phyloP scores from a whole-genome alignment of 1,284 basidiomycete genomes.

The Stygiomarasmius scandens region DNA sequence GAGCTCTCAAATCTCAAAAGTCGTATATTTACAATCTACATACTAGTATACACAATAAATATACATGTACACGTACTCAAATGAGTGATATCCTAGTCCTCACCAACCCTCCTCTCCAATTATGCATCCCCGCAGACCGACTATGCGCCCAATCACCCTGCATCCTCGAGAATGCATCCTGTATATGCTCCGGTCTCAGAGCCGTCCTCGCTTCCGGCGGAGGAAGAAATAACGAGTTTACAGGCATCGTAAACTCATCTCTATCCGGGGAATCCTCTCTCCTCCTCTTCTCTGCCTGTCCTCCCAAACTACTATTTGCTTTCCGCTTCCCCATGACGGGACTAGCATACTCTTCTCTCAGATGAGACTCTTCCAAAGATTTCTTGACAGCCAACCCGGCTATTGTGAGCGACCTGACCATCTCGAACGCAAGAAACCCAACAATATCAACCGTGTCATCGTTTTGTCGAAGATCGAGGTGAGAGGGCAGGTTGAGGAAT shows the following conservation, averaged over 20 bases:
- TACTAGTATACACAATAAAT: not conserved
- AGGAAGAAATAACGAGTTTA: slow-evolving; percentile 75
- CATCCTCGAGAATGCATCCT: slow-evolving; percentile 87
- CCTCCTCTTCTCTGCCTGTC: slow-evolving; percentile 60
- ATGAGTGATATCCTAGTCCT: slow-evolving; percentile 83
- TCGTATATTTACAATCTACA: not conserved
- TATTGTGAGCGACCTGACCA: slow-evolving; percentile 91
- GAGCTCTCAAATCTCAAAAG: too few species aligned
- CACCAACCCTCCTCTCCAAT: slow-evolving; percentile 83
- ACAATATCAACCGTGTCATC: slow-evolving; percentile 98
- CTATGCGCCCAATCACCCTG: slow-evolving; percentile 81
- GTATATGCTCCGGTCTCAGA: slow-evolving; percentile 81
- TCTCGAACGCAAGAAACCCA: slow-evolving; percentile 96
- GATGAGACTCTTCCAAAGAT: slow-evolving; percentile 71
- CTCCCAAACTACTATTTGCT: slow-evolving; percentile 42
- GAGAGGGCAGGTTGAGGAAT: slow-evolving; percentile 88
- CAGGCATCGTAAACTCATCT: slow-evolving; percentile 62
- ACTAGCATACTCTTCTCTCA: slow-evolving; percentile 66
- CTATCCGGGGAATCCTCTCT: slow-evolving; percentile 62
- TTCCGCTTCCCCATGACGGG: slow-evolving; percentile 75
- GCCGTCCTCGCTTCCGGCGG: slow-evolving; percentile 81
- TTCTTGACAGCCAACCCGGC: slow-evolving; percentile 85
- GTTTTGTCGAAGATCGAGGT: slow-evolving; percentile 89
- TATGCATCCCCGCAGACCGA: slow-evolving; percentile 82
- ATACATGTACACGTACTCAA: slow-evolving; percentile 33